Conservation (phyloP, 208 protist species). For the Leishmania arabica region DNA sequence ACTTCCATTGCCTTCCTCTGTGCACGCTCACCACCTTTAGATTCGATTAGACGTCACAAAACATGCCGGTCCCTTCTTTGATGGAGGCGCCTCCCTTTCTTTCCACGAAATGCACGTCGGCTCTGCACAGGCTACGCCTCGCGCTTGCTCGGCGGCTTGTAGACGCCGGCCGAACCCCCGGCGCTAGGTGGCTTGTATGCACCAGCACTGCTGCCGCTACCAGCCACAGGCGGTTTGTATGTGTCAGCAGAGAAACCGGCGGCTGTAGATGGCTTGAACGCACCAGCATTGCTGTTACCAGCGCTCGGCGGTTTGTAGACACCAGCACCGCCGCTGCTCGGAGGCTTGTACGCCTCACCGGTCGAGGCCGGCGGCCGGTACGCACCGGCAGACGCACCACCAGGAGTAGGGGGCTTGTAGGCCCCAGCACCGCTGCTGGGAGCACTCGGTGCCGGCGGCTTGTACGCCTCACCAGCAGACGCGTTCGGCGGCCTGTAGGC, state of each 20-base stretch:
- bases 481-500: conserved; percentile 6
- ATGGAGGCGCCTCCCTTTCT: neutral
- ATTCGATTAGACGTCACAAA: neutral
- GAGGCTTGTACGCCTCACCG: conserved; percentile 44
- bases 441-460: conserved; percentile 13
- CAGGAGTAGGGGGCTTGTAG: conserved; percentile 38
- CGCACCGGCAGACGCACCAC: conserved; percentile 8
- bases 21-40: neutral
- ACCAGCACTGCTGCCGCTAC: conserved; percentile 22
- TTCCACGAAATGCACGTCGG: neutral
- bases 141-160: conserved; percentile 33
- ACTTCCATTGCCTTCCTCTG: neutral
- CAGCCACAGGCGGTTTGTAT: conserved; percentile 19
- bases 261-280: conserved; percentile 5
- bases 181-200: conserved; percentile 13
- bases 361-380: conserved; percentile 17
- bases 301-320: conserved; percentile 19
- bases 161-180: conserved; percentile 4
- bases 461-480: conserved; percentile 28
- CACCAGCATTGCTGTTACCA: conserved; percentile 13
- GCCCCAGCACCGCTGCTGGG: conserved; percentile 11
- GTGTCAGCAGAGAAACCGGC: neutral
- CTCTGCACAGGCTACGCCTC: conserved; percentile 12
- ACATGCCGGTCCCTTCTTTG: too few relatives aligned
- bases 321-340: conserved; percentile 20